Conservation (phyloP, 495 filamentous ascomycete genomes). For the Trichoderma reesei region DNA sequence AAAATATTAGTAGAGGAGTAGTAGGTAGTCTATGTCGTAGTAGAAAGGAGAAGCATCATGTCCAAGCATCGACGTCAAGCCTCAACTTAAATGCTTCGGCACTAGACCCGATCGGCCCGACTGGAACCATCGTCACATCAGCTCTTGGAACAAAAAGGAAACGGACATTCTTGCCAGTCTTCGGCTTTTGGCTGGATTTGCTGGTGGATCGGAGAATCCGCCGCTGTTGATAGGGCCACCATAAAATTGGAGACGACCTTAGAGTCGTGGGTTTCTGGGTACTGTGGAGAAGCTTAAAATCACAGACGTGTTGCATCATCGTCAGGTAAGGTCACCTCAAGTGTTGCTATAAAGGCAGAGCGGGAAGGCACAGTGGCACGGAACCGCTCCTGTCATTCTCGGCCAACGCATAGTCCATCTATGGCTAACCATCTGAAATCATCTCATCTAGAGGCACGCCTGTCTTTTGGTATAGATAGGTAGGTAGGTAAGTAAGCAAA, state of each 20-base stretch:
- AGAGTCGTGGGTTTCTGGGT: background rate
- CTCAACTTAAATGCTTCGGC: background rate
- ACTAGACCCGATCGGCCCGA: background rate
- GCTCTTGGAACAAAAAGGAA: background rate
- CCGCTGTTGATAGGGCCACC: background rate
- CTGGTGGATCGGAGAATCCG: background rate
- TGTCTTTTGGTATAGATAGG: no score
- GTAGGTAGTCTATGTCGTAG: background rate
- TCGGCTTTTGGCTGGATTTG: background rate
- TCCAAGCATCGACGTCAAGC: background rate
- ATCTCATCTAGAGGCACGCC: no score
- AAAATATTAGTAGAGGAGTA: background rate
- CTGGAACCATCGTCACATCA: background rate
- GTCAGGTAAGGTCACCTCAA: no score
- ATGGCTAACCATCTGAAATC: no score
- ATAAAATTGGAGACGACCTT: background rate
- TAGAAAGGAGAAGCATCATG: background rate
- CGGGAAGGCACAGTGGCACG: no score
- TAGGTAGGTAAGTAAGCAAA: no score
- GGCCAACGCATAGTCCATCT: no score
- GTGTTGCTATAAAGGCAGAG: no score
- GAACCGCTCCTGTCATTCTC: no score
- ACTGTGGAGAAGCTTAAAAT: background rate
- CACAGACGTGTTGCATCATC: no score
- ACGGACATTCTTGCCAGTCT: background rate